Conservation (phyloP, 169 alveolate species). For the Theileria annulata region DNA sequence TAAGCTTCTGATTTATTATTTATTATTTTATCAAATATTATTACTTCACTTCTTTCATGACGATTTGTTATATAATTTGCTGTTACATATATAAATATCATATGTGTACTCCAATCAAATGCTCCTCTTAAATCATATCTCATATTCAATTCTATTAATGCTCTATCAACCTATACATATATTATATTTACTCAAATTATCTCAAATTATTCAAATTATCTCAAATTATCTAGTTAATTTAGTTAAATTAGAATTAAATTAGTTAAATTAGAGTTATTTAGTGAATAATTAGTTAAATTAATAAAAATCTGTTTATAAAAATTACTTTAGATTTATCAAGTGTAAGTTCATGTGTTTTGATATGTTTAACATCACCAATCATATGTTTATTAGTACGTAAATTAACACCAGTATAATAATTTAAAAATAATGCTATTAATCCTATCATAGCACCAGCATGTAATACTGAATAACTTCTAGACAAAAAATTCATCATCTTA, state of each 20-base stretch:
- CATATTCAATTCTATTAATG: conserved; percentile 44
- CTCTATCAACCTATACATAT: conserved; percentile 47
- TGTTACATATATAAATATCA: conserved; percentile 51
- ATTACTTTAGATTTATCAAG: conserved; percentile 26
- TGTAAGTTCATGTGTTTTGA: conserved; percentile 45
- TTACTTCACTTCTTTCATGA: conserved; percentile 44
- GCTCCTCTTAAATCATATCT: conserved; percentile 56
- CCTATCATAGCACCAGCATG: conserved; percentile 43
- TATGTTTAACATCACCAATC: conserved; percentile 30
- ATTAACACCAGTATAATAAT: conserved; percentile 40
- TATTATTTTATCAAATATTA: conserved; percentile 54
- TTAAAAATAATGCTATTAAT: conserved; percentile 38
- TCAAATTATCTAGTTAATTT: no score
- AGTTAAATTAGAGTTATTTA: no score
- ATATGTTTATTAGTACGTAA: not conserved
- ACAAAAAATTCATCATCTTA: conserved; percentile 33
- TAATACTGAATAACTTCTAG: conserved; percentile 38
- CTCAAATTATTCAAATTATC: no score
- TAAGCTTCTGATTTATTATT: conserved; percentile 31
- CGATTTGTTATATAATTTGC: conserved; percentile 56
- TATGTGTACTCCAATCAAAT: conserved; percentile 66
- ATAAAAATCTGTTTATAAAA: not conserved
- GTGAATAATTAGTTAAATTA: no score
- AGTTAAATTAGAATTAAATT: no score
- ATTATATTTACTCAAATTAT: not conserved